phyloP scores from a whole-genome alignment of 139 green algal species.

The Dunaliella primolecta region DNA sequence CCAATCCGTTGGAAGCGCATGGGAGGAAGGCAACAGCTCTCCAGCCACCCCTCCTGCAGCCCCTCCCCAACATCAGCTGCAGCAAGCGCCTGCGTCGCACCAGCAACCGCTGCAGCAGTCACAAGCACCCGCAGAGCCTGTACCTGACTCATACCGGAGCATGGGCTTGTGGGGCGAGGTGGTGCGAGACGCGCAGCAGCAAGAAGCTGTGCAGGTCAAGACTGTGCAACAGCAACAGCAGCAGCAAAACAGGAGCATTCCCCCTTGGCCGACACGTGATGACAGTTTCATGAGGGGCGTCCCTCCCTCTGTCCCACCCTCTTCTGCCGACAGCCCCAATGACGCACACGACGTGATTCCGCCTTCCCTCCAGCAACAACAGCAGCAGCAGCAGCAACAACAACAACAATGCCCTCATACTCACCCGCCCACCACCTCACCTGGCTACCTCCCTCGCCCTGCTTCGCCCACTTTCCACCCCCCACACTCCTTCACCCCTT shows the following conservation, averaged over 20 bases:
- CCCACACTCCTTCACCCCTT: neutral
- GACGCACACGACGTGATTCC: neutral
- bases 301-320: neutral
- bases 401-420: neutral
- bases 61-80: neutral
- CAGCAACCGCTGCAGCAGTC: neutral
- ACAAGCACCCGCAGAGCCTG: neutral
- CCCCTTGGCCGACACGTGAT: neutral
- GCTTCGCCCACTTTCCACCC: neutral
- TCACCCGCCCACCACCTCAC: neutral
- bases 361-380: neutral
- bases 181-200: neutral
- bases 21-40: too few species aligned
- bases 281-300: neutral
- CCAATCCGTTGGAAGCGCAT: too few species aligned
- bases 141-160: neutral
- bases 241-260: neutral
- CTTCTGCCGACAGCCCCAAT: too few species aligned
- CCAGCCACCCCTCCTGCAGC: too few species aligned
- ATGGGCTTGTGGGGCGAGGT: neutral
- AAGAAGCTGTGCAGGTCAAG: neutral
- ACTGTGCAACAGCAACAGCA: neutral
- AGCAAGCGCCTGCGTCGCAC: neutral
- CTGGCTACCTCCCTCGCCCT: neutral
- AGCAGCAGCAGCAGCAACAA: neutral